Base-by-base conservation (phyloP, 257 asterid species). In the Primulina tabacum region DNA sequence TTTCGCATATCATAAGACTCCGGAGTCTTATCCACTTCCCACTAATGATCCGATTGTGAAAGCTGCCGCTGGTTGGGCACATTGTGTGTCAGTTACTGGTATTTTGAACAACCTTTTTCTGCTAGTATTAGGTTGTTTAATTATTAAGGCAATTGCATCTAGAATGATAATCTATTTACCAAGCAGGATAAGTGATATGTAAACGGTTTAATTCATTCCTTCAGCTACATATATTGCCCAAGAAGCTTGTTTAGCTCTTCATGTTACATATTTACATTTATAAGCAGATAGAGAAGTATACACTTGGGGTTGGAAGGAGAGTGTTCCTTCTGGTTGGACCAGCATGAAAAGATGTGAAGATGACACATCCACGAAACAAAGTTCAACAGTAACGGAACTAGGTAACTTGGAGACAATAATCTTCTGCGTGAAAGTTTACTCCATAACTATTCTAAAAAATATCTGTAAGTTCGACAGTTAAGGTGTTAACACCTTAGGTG, bases 21-120 rank as follows among this genome's bases (percentile, higher is more conserved):
- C 96, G 33, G 88, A 86, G 74, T 80, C 76, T 4, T 87, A 81
- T 75, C 85, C 81, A 17, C 82, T 89, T 79, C 89, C 92, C 38
- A 82, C 87, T 56, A 67, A 78, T 56, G 85, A 85, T 75, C 84
- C 80, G 35, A 73, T 86, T 14, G 18, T 77, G 71, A 78, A 80
- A 81, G 95, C 92, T 77, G 85, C 90, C 62, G 96, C 90, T 69
- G 89, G 95, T 72, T 89, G 92, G 95, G 96, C 92, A 64, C 92
- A 89, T 73, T 85, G 90, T 79, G 87, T 81, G 68, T 82, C 90
- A 47, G 71, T 84, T 28, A 86, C 96, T 78, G 95, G 96, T 87
- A 77, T 66, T 30, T 28, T 55, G 10, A 34, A 43, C 58, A 21
- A 68, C 1, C 17, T 24, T 38, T 26, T 53, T 11, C 30, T 34